Evolutionary conservation across 345 rosid species (phyloP), one percentile per base, ranked within the genome.

Genomic region (Bruguiera parviflora): DNA sequence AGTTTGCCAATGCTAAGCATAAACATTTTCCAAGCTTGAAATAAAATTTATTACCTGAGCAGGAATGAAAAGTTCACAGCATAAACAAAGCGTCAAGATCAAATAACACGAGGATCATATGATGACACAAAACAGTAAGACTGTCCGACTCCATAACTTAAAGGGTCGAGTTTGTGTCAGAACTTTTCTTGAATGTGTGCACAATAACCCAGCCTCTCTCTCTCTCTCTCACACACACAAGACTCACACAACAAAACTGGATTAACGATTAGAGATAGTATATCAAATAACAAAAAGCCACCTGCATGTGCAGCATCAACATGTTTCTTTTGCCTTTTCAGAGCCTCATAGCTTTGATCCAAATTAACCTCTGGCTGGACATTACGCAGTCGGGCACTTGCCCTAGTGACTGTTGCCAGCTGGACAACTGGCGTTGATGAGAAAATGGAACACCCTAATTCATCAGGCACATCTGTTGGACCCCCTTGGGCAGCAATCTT

Each of bases 331-430:
- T 87, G 96, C 77, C 92, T 86, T 83, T 84, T 90, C 70, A 89
- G 74, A 64, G 89, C 89, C 66, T 88, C 96, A 28, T 80, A 73
- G 63, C 91, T 89, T 80, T 84, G 87, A 79, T 86, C 97, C 60
- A 80, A 71, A 84, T 86, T 83, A 80, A 87, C 82, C 68, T 86
- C 91, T 57, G 97, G 97, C 75, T 86, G 96, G 70, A 90, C 90
- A 79, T 96, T 89, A n/a, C 96, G 92, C 60, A 92, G 88, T 8
- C 99, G 88, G 15, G 98, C 99, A 85, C 98, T 95, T 53, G 91
- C 75, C 78, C 99, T 87, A 55, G 98, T 90, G 53, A 76, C 81
- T 32, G 90, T 87, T 74, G 89, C 96, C 67, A 85, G 83, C 79
- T 90, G 95, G 73, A 87, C 86, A 25, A 90, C 95, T 8, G 95